Base-by-base conservation (phyloP, 306 rosid genomes). In the Lathyrus oleraceus region DNA sequence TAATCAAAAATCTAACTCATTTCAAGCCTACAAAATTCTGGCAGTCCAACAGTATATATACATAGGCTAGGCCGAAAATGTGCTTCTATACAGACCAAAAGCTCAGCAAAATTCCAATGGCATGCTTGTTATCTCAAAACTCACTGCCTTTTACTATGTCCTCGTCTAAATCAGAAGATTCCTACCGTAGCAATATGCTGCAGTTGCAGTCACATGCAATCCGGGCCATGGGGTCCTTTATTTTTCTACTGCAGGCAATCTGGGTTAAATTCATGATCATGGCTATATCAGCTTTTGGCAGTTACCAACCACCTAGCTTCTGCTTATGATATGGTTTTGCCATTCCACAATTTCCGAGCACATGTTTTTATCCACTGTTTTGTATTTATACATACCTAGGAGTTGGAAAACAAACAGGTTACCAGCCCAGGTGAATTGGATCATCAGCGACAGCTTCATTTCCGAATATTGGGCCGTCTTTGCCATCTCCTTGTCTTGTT, bases 41-140 rank as follows among this genome's bases (percentile, higher is more conserved):
- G 47, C 54, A 70, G n/a, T 21, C 45, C 1, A 23, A 12, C 11
- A 56, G 51, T 57, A 43, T 47, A 35, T 32, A 64, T 36, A 64
- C 13, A 45, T 8, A 32, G 7, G 16, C 73, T 56, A 56, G 73
- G 82, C 76, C 74, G 77, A 81, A 81, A 81, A 77, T 59, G 70
- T 27, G 45, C 39, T 35, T 48, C 14, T 19, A 69, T 30, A 57
- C 74, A 77, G 79, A 82, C 73, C 73, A 32, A 52, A 52, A 17
- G 64, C 75, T 70, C 23, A 43, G 62, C 44, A 66, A 52, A 61
- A 70, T 12, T 59, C 39, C 52, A 58, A 20, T 11, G 68, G 19
- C 56, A 68, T 59, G 36, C 54, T 47, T 36, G 5, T 3, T 27
- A 53, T 28, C 20, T 42, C 19, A 36, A 13, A 38, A 28, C 30